These are phyloP conservation scores for Phellopilus nigrolimitatus DNA, from an alignment of 1,284 basidiomycete species.

Conservation along the genomic window DNA sequence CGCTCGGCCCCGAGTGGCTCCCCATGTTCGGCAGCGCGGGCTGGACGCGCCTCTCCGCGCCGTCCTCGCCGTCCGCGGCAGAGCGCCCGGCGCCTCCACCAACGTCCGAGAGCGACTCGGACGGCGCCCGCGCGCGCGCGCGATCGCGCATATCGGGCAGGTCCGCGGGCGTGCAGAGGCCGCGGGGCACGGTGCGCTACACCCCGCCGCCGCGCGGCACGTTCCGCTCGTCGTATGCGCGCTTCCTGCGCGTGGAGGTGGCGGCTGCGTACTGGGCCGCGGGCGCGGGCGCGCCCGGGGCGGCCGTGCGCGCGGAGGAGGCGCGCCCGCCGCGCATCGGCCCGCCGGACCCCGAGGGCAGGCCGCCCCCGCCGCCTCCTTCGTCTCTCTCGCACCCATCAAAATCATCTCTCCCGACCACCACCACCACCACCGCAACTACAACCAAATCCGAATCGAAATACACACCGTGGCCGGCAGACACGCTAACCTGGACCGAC, in stretches of 20 bases:
- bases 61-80: too few species aligned
- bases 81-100: too few species aligned
- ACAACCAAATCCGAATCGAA: too few species aligned
- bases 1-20: too few species aligned
- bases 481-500: background rate
- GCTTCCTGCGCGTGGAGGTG: conserved; percentile 6
- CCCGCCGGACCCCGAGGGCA: background rate
- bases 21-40: too few species aligned
- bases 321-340: background rate
- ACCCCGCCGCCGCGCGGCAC: conserved; percentile 12
- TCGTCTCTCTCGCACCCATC: background rate
- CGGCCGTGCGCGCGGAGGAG: background rate
- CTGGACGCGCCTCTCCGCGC: too few species aligned
- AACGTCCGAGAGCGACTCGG: too few species aligned
- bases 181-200: background rate
- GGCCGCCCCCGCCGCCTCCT: background rate
- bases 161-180: background rate
- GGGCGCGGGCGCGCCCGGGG: background rate
- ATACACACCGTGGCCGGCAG: background rate
- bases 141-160: background rate
- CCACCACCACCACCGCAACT: background rate
- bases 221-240: conserved; percentile 13
- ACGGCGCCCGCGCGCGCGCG: background rate
- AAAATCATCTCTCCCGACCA: background rate
- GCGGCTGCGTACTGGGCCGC: background rate